Base-by-base conservation (phyloP, 164 flowering plant genomes). In the Berberis thunbergii region DNA sequence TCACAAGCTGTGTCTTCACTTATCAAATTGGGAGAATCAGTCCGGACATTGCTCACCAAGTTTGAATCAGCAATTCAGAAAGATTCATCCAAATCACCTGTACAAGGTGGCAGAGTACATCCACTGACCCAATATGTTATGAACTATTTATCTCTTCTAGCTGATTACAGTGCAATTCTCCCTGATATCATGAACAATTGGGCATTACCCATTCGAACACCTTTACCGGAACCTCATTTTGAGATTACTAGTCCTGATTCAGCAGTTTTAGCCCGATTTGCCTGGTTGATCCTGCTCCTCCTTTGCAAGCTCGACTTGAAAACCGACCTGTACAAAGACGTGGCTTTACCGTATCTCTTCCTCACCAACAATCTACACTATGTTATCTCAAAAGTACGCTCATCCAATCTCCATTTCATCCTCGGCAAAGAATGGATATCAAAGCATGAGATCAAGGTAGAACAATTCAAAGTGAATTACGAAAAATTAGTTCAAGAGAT, bases 251-350 rank as follows among this genome's bases (percentile, higher is more conserved):
- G 50, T 1, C 41, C 79, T 54, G 76, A 75, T 26, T 69, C 84
- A 43, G 46, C 76, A 13, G 45, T 78, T 4, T 52, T 85, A 1
- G 42, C 55, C 4, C 79, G 76, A 12, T 10, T 84, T 12, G 83
- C 87, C 2, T 83, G 91, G 91, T 68, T 88, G 8, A 66, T 86
- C n/a, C 79, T 81, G 11, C 75, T 77, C n/a, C 85, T 88, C 43
- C 79, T 86, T 50, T 84, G 89, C 78, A 88, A 81, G 62, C 76
- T 88, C 53, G 89, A 88, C 71, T 65, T 73, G 52, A 86, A 79
- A 60, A 83, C 88, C 3, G 74, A 75, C 60, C 76, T 49, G 1
- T 81, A 80, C 86, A 78, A 74, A 41, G 86, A 84, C 72, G 75
- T 65, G 0, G 64, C 88, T 0, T 10, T 78, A 3, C 65, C 88